phyloP scores from a whole-genome alignment of 768 basidiomycete genomes.

The Phlegmacium glaucopus region DNA sequence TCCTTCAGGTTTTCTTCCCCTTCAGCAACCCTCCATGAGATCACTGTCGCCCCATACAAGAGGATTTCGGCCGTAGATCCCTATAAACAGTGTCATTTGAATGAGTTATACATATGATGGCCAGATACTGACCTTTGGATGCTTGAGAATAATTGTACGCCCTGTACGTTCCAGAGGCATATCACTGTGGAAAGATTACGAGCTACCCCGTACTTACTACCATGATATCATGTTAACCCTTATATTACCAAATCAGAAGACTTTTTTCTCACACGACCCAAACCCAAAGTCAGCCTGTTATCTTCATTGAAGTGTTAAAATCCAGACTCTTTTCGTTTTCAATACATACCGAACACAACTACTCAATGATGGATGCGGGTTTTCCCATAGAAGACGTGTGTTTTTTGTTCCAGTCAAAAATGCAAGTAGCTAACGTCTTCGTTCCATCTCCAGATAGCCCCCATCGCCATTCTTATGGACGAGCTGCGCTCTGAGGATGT shows the following conservation, averaged over 20 bases:
- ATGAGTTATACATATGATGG: background rate
- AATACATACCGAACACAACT: background rate
- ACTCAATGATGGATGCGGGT: conserved; percentile 58
- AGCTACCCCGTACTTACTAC: too few relatives aligned
- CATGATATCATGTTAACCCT: too few relatives aligned
- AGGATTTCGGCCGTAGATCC: conserved; percentile 65
- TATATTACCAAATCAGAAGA: background rate
- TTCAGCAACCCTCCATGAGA: conserved; percentile 74
- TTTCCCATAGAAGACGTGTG: conserved; percentile 69
- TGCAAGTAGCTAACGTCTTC: conserved; percentile 20
- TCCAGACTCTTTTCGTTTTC: background rate
- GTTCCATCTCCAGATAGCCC: conserved; percentile 61
- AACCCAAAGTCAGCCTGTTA: too few relatives aligned
- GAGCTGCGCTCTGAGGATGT: conserved; percentile 98
- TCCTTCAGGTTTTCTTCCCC: conserved; percentile 43
- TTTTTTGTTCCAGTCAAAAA: conserved; percentile 9
- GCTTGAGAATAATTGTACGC: conserved; percentile 47
- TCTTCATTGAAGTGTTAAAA: conserved; percentile 1
- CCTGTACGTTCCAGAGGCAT: conserved; percentile 57
- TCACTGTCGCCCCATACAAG: conserved; percentile 81
- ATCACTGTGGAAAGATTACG: background rate
- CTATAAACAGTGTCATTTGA: conserved; percentile 29
- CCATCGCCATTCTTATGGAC: conserved; percentile 97
- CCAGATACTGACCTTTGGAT: conserved; percentile 51
- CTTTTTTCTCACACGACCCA: too few relatives aligned